phyloP scores from a whole-genome alignment of 495 filamentous ascomycete species.

The Hypoxylon subgilvum region DNA sequence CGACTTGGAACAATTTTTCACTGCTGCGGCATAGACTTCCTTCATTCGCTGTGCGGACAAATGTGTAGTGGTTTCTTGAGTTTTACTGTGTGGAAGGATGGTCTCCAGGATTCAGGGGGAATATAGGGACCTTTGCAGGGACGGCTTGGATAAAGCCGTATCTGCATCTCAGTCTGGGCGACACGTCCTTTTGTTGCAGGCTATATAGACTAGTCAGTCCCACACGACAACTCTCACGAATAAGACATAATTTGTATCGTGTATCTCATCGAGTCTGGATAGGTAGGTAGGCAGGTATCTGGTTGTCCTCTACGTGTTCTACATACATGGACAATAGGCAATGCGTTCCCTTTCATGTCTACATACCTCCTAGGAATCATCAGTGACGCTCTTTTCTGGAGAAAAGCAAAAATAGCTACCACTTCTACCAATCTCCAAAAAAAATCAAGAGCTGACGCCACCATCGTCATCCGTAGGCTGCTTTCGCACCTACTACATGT shows the following conservation, averaged over 20 bases:
- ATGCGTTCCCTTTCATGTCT: too few species aligned
- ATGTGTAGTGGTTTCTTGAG: slow-evolving; percentile 22
- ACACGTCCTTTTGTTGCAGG: slow-evolving; percentile 31
- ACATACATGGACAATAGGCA: too few species aligned
- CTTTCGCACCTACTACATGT: too few species aligned
- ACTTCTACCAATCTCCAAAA: too few species aligned
- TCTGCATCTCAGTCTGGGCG: slow-evolving; percentile 19
- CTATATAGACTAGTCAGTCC: slow-evolving; percentile 35
- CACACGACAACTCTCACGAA: slow-evolving; percentile 11
- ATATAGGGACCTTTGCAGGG: slow-evolving; percentile 22
- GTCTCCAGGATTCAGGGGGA: slow-evolving; percentile 15
- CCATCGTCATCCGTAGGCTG: slow-evolving; percentile 8
- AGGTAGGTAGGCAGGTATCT: too few species aligned
- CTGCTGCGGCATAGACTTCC: slow-evolving; percentile 21
- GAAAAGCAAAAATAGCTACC: too few species aligned
- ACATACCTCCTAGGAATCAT: background rate
- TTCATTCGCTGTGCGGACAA: slow-evolving; percentile 27
- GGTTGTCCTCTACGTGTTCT: too few species aligned
- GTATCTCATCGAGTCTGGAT: background rate
- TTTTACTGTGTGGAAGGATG: slow-evolving; percentile 10
- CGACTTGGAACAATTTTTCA: slow-evolving; percentile 8
- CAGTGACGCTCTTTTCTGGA: too few species aligned
- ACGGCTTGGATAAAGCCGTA: slow-evolving; percentile 29
- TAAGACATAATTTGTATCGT: slow-evolving; percentile 30
- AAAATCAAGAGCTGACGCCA: slow-evolving; percentile 6